Evolutionary conservation across 768 basidiomycete species (phyloP).

Genomic region (Termitomyces sp.): DNA sequence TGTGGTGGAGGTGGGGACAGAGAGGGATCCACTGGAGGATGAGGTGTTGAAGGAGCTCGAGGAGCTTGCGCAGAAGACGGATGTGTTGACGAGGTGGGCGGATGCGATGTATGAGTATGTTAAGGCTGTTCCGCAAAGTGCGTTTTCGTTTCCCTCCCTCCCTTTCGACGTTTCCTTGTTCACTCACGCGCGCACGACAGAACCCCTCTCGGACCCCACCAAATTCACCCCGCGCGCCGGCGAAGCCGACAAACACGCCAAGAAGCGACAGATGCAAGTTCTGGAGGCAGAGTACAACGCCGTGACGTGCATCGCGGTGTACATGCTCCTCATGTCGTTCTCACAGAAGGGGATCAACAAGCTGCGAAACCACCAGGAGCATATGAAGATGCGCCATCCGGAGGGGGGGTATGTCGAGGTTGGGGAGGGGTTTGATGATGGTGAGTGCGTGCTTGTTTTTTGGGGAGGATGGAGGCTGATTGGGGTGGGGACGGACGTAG

Average conservation of each 20-base stretch:
- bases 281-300: conserved; percentile 81
- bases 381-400: conserved; percentile 76
- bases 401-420: conserved; percentile 73
- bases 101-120: conserved; percentile 93
- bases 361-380: conserved; percentile 74
- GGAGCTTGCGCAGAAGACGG: conserved; percentile 93
- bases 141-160: conserved; percentile 36
- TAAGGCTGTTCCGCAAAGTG: conserved; percentile 81
- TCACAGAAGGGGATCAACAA: conserved; percentile 90
- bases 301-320: conserved; percentile 82
- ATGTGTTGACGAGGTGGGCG: conserved; percentile 89
- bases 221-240: conserved; percentile 72
- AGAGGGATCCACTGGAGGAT: conserved; percentile 83
- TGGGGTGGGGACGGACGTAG: conserved; percentile 35
- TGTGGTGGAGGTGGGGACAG: conserved; percentile 32
- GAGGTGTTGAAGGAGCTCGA: conserved; percentile 78
- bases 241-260: conserved; percentile 68
- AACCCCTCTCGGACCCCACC: conserved; percentile 75
- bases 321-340: conserved; percentile 90
- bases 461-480: too few species aligned
- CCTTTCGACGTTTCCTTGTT: too few species aligned
- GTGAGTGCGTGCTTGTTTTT: conserved; percentile 30
- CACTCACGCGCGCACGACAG: conserved; percentile 30
- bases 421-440: conserved; percentile 79
- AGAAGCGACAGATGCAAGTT: conserved; percentile 66